Conservation (phyloP, 345 rosid genomes). For the Moricandia moricandioides region DNA sequence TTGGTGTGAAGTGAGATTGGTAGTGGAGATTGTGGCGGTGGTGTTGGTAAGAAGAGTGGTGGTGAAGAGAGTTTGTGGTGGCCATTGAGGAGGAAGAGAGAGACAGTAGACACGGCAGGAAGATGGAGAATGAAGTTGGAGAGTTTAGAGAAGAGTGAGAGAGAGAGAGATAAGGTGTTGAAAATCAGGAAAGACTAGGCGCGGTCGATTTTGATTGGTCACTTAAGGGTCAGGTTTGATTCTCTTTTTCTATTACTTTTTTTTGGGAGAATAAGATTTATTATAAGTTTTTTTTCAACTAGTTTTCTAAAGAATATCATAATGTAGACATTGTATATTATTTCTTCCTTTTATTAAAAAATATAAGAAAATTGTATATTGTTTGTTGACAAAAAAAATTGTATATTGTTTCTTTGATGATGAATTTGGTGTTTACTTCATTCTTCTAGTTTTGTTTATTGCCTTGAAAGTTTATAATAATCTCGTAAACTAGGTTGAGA, state of each 20-base stretch:
- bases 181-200: constrained; percentile 38
- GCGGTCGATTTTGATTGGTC: constrained; percentile 64
- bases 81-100: constrained; percentile 34
- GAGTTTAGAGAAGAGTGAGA: constrained; percentile 37
- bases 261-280: not conserved
- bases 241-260: constrained; percentile 22
- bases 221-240: constrained; percentile 57
- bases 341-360: no score
- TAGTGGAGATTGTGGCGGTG: constrained; percentile 33
- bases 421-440: not conserved
- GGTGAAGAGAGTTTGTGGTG: constrained; percentile 40
- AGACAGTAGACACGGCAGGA: constrained; percentile 28
- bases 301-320: not conserved
- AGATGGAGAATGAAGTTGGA: constrained; percentile 30
- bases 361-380: no score
- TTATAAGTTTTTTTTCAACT: not conserved
- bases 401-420: not conserved
- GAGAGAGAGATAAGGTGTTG: constrained; percentile 24
- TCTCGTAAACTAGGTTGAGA: no score
- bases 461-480: no score
- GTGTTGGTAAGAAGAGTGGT: constrained; percentile 35
- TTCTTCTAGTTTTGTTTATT: constrained; percentile 12
- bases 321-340: not conserved
- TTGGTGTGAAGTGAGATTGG: constrained; percentile 38
- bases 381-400: no score